Conservation (phyloP, 2,329 filamentous ascomycete species). For the Microcyclospora tardicrescens region DNA sequence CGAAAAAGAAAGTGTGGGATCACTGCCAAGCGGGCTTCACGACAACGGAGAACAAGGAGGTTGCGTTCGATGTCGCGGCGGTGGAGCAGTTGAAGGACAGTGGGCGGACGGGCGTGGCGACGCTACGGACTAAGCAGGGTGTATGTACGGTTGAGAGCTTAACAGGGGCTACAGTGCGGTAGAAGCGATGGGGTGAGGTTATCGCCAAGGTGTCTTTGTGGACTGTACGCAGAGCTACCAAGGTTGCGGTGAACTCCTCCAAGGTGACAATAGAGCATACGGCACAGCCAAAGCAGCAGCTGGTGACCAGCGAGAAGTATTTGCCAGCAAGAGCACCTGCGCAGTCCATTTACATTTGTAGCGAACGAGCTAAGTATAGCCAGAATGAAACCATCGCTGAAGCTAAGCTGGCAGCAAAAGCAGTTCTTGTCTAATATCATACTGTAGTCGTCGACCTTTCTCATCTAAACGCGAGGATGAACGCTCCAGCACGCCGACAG, state of each 20-base stretch:
- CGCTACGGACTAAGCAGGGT: constrained; percentile 66
- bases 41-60: constrained; percentile 67
- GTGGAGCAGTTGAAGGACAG: constrained; percentile 63
- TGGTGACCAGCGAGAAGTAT: background rate
- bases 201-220: background rate
- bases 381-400: too few relatives aligned
- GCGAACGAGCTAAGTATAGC: too few relatives aligned
- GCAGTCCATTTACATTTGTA: too few relatives aligned
- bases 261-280: background rate
- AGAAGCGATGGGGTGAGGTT: constrained; percentile 18
- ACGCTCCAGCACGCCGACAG: too few relatives aligned
- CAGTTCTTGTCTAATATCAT: too few relatives aligned
- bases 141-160: constrained; percentile 73
- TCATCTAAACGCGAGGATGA: too few relatives aligned
- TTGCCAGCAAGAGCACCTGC: background rate
- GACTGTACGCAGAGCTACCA: too few relatives aligned
- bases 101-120: constrained; percentile 41
- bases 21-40: constrained; percentile 92
- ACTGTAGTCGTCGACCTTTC: too few relatives aligned
- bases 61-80: constrained; percentile 68
- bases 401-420: too few relatives aligned
- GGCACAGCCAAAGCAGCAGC: too few relatives aligned
- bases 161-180: constrained; percentile 71
- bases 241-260: background rate
- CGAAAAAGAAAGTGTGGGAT: constrained; percentile 99